These are phyloP conservation scores for Chenopodium berlandieri DNA, from an alignment of 148 eudicot genomes.

Conservation along the genomic window DNA sequence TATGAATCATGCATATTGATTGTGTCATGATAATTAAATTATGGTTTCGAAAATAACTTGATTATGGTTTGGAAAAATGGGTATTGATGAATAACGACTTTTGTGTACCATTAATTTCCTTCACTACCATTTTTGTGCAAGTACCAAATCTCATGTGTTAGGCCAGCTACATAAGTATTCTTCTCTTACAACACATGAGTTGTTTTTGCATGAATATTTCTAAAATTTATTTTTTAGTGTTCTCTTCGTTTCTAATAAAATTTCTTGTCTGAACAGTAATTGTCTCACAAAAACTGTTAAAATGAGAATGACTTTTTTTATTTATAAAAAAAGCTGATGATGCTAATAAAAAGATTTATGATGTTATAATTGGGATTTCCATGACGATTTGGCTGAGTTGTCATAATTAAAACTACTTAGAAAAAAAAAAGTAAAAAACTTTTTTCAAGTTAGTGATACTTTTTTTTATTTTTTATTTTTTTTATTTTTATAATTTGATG, in stretches of 20 bases:
- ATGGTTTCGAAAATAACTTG: background rate
- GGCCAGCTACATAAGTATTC: constrained; percentile 5
- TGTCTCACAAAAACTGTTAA: too few species aligned
- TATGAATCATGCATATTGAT: background rate
- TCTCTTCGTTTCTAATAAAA: too few species aligned
- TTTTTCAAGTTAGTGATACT: constrained; percentile 12
- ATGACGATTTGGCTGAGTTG: constrained; percentile 16
- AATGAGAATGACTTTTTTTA: too few species aligned
- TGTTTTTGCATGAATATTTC: constrained; percentile 4
- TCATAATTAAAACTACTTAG: background rate
- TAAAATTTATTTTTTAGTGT: too few species aligned
- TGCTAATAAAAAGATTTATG: background rate
- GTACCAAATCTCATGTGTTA: constrained; percentile 16
- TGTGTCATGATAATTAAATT: too few species aligned
- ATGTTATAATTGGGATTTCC: background rate
- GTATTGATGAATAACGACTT: background rate
- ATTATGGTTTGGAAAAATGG: background rate
- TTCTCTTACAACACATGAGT: background rate
- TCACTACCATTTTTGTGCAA: constrained; percentile 23
- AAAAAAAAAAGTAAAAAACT: background rate
- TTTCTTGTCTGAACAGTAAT: too few species aligned
- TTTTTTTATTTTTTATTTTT: background rate
- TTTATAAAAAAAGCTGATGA: too few species aligned
- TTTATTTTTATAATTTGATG: background rate
- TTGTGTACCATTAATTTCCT: background rate